These are phyloP conservation scores for Fusarium neocosmosporiellum DNA, from an alignment of 2,329 filamentous ascomycete genomes.

Conservation along the genomic window DNA sequence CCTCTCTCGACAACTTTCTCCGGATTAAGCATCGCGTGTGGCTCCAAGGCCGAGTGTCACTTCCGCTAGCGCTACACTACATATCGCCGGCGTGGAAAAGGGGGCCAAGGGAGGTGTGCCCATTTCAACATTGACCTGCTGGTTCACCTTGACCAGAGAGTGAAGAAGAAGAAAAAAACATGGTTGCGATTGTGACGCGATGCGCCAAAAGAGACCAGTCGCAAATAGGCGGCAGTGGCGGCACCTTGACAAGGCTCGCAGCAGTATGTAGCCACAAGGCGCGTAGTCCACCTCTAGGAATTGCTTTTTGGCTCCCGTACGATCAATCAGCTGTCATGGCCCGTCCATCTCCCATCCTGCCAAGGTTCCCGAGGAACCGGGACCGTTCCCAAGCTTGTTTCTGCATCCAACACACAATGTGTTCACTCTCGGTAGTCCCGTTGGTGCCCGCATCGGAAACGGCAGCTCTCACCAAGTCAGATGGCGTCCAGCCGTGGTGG, in stretches of 20 bases:
- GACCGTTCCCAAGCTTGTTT: constrained; percentile 8
- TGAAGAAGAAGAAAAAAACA: not conserved
- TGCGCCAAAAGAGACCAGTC: not conserved
- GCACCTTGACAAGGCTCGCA: not conserved
- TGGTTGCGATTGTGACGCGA: not conserved
- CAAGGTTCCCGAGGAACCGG: constrained; percentile 23
- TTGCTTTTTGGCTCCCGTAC: not conserved
- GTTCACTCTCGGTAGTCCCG: constrained; percentile 11
- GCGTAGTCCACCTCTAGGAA: not conserved
- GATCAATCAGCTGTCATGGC: constrained; percentile 19
- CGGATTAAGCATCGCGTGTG: constrained; percentile 17
- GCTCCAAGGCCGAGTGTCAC: not conserved
- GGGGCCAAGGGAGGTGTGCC: not conserved
- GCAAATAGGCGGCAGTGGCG: constrained; percentile 7
- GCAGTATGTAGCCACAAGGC: constrained; percentile 1
- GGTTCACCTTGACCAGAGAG: not conserved
- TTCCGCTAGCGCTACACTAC: constrained; percentile 5
- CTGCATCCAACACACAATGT: not conserved
- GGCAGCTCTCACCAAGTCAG: not conserved
- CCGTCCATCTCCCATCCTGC: not conserved
- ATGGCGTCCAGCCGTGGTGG: not conserved
- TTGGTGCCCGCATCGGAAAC: constrained; percentile 12
- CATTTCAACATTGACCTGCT: constrained; percentile 3
- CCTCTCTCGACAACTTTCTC: constrained; percentile 7
- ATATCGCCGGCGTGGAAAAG: constrained; percentile 1